phyloP scores from a whole-genome alignment of 495 filamentous ascomycete species.

The Tuber melanosporum region DNA sequence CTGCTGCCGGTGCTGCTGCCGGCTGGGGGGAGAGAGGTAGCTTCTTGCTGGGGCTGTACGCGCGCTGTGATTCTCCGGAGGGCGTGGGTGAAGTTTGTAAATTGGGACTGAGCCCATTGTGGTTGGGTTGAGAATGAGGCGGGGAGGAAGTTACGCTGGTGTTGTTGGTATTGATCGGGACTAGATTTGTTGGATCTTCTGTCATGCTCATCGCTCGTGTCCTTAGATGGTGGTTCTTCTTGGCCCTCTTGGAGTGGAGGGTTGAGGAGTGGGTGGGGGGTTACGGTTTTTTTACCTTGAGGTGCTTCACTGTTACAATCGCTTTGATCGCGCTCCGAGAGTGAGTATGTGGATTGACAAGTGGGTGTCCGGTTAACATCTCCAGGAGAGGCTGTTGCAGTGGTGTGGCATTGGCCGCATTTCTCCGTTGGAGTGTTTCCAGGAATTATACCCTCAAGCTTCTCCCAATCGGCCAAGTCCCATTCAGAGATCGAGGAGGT shows the following conservation, averaged over 20 bases:
- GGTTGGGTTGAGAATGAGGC: background rate
- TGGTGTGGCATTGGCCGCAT: background rate
- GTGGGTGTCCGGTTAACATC: background rate
- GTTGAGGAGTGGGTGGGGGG: background rate
- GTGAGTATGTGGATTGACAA: background rate
- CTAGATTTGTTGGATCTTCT: background rate
- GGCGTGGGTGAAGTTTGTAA: background rate
- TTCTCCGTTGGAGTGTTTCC: background rate
- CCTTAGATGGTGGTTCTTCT: slow-evolving; percentile 6
- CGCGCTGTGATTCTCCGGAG: background rate
- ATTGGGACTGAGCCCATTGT: background rate
- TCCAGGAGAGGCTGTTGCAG: background rate
- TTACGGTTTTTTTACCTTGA: background rate
- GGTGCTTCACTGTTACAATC: background rate
- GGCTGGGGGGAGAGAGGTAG: background rate
- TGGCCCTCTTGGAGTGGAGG: slow-evolving; percentile 1
- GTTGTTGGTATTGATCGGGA: background rate
- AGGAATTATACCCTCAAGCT: background rate
- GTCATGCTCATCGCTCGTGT: background rate
- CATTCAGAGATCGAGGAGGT: background rate
- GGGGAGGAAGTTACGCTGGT: background rate
- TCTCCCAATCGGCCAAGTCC: background rate
- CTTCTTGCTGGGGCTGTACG: background rate
- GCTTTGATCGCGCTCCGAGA: background rate
- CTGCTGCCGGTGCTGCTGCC: background rate